Conservation (phyloP, 306 rosid genomes). For the Dicorynia guianensis region DNA sequence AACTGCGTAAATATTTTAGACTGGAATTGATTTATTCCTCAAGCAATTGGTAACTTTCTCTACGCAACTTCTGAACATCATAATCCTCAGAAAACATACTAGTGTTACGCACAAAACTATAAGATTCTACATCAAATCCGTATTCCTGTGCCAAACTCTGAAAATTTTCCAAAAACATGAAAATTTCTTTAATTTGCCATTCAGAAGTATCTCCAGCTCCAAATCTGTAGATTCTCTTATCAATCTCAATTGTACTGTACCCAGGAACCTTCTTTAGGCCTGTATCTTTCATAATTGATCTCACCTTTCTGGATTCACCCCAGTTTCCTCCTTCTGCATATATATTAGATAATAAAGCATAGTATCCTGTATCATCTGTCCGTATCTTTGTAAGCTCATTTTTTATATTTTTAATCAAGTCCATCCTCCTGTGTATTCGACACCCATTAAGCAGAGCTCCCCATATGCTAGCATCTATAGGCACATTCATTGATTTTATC, state of each 20-base stretch:
- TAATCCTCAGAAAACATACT: conserved; percentile 30
- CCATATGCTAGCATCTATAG: conserved; percentile 83
- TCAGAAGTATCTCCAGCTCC: conserved; percentile 75
- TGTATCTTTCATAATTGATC: conserved; percentile 68
- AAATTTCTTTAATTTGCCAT: conserved; percentile 58
- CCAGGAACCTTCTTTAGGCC: conserved; percentile 91
- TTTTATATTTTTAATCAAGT: conserved; percentile 60
- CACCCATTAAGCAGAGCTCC: conserved; percentile 89
- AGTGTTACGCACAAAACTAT: conserved; percentile 34
- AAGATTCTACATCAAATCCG: conserved; percentile 49
- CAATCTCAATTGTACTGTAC: conserved; percentile 76
- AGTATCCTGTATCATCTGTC: conserved; percentile 87
- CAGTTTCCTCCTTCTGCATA: conserved; percentile 87
- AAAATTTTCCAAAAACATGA: conserved; percentile 51
- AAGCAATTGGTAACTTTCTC: conserved; percentile 30
- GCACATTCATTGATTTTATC: conserved; percentile 60
- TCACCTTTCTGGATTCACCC: conserved; percentile 79
- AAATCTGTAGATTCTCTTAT: conserved; percentile 66
- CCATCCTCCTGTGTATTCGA: conserved; percentile 76
- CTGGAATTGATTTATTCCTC: conserved; percentile 23
- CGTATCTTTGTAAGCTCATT: conserved; percentile 54
- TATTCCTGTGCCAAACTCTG: conserved; percentile 60
- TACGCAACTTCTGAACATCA: conserved; percentile 27
- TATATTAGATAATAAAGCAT: conserved; percentile 83
- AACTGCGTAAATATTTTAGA: conserved; percentile 26